Evolutionary conservation across 1,139 yeast species (phyloP), one percentile per base, ranked within the genome.

Genomic region (Candida pseudoviswanathii): DNA sequence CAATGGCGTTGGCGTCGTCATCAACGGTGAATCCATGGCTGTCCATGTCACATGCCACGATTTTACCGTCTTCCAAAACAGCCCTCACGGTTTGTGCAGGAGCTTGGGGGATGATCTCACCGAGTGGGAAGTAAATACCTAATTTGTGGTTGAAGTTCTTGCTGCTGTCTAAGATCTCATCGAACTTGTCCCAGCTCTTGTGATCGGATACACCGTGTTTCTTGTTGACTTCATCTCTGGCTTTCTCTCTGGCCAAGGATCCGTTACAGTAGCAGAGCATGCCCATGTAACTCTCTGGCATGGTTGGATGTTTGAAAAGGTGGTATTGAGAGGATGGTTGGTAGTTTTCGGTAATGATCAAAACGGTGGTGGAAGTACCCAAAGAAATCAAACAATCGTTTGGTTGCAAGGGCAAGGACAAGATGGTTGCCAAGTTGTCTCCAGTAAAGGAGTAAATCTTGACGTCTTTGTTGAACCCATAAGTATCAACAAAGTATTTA

Each of bases 231-330:
- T 70, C 73, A 64, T 90, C 86, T 44, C 96, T 74, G 5, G 91
- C 75, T 52, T 78, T 77, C 60, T 91, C 97, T 55, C 97, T 75
- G 0, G 97, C 96, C 47, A 91, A 71, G 0, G 97, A 81, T 0
- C 97, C 97, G 65, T 91, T 91, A 64, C 96, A 88, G 65, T 91
- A 91, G 65, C 97, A 91, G 50, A 91, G 82, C 97, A 91, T 91
- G 32, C 96, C 96, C 97, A 91, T 91, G 65, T 84, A 92, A 44
- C 85, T 83, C 33, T 77, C 78, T 0, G 84, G 81, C 57, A 87
- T 79, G 0, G 96, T 86, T 5, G 97, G 97, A 63, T 91, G 97
- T 52, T 83, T 81, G 70, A 91, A 91, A 57, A 90, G 67, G 62
- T 91, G 97, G 64, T 90, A 91, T 58, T 85, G 87, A 3, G 91